A percentile compares a stretch with the other conserved stretches of the same genome.
phyloP scores from a whole-genome alignment of 1,139 yeast species.

The Zygoascus meyerae region DNA sequence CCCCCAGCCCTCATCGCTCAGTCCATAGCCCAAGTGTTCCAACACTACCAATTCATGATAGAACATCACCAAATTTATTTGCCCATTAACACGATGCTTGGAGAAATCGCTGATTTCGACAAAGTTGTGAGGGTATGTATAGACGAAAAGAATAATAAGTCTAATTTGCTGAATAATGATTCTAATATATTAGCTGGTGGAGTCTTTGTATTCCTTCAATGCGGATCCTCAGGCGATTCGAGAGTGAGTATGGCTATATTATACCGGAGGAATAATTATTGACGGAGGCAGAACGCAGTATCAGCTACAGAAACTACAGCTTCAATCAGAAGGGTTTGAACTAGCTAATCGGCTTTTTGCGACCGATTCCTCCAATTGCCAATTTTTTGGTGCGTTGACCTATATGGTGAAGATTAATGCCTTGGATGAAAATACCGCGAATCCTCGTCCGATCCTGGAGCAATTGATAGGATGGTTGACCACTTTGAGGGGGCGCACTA shows the following conservation, averaged over 20 bases:
- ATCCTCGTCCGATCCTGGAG: conserved; percentile 16
- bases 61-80: no score
- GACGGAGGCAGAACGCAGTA: conserved; percentile 37
- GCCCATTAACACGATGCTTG: conserved; percentile 1
- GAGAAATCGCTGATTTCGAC: conserved; percentile 11
- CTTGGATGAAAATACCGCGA: conserved; percentile 16
- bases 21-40: no score
- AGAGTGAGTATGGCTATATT: conserved; percentile 13
- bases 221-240: conserved; percentile 19
- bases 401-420: conserved; percentile 45
- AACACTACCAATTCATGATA: no score
- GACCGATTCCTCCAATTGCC: conserved; percentile 39
- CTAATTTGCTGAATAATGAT: not conserved
- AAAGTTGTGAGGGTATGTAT: conserved; percentile 10
- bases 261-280: not conserved
- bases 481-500: conserved; percentile 16
- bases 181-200: conserved; percentile 18
- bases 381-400: conserved; percentile 60
- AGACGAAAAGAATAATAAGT: not conserved
- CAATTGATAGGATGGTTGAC: conserved; percentile 29
- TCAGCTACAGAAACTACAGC: conserved; percentile 45
- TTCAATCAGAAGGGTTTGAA: conserved; percentile 44
- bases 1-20: no score
- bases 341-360: conserved; percentile 43
- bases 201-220: conserved; percentile 20